Conservation (phyloP, 2,329 filamentous ascomycete species). For the Gremmenia infestans region DNA sequence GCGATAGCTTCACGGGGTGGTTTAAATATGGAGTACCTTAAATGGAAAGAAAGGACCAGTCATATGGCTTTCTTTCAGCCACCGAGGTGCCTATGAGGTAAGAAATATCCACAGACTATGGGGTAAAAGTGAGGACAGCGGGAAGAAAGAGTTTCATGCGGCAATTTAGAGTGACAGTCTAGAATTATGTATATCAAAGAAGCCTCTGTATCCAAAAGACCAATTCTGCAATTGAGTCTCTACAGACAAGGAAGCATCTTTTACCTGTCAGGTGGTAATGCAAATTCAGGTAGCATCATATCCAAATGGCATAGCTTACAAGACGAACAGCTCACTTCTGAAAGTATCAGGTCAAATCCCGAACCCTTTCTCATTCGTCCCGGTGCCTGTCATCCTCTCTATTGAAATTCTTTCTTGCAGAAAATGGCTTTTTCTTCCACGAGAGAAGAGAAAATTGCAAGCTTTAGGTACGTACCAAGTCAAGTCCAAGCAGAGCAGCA, state of each 20-base stretch:
- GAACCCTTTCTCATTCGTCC: neutral
- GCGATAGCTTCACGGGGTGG: neutral
- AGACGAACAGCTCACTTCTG: neutral
- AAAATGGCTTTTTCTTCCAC: neutral
- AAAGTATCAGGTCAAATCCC: neutral
- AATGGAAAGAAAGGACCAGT: neutral
- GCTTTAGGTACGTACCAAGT: neutral
- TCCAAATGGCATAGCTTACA: neutral
- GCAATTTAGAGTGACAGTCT: neutral
- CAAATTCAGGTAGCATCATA: neutral
- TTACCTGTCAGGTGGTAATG: neutral
- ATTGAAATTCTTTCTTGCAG: neutral
- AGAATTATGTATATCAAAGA: too few species aligned
- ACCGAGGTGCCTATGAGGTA: conserved; percentile 9
- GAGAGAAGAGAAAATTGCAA: neutral
- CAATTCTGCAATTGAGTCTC: too few species aligned
- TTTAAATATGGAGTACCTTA: conserved; percentile 9
- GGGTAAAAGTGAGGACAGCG: conserved; percentile 12
- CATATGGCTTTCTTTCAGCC: neutral
- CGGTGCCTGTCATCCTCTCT: neutral
- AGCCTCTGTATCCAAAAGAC: too few species aligned
- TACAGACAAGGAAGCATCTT: neutral
- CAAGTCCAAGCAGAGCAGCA: neutral
- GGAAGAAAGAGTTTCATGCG: conserved; percentile 8
- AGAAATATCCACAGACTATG: conserved; percentile 15